Evolutionary conservation across 179 eudicot species (phyloP).

Genomic region (Monotropa hypopitys): DNA sequence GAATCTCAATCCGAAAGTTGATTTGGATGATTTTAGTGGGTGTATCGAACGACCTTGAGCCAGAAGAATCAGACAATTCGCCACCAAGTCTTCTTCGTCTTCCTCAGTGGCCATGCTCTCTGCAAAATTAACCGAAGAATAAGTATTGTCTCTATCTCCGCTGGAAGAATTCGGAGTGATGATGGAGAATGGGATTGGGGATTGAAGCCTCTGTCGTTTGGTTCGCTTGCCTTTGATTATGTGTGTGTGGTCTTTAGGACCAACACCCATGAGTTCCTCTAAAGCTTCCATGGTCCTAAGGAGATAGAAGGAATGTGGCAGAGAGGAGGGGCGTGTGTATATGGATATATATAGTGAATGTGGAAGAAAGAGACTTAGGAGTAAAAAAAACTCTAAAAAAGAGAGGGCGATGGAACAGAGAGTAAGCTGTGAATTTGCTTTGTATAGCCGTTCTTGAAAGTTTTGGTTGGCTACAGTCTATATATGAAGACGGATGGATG

Average conservation of each 20-base stretch:
- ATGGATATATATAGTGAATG: neutral
- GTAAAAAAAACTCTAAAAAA: neutral
- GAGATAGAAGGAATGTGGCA: neutral
- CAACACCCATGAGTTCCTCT: slow-evolving; percentile 7
- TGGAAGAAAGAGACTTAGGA: neutral
- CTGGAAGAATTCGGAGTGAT: neutral
- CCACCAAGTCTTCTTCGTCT: slow-evolving; percentile 44
- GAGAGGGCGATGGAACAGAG: neutral
- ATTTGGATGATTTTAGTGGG: neutral
- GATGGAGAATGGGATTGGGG: slow-evolving; percentile 36
- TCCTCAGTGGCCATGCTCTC: slow-evolving; percentile 23
- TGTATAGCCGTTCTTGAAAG: neutral
- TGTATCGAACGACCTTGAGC: slow-evolving; percentile 17
- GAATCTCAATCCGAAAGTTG: slow-evolving; percentile 8
- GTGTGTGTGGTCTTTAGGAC: slow-evolving; percentile 12
- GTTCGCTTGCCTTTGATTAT: slow-evolving; percentile 48
- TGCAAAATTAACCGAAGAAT: neutral
- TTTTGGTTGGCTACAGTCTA: neutral
- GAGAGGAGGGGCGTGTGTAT: neutral
- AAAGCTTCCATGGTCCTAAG: neutral
- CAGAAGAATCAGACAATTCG: slow-evolving; percentile 33
- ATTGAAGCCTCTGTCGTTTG: slow-evolving; percentile 42
- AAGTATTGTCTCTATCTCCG: neutral
- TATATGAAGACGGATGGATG: neutral
- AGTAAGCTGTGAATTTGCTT: neutral